Evolutionary conservation across 1,139 yeast genomes (phyloP).

Genomic region (Geotrichum klebahnii): DNA sequence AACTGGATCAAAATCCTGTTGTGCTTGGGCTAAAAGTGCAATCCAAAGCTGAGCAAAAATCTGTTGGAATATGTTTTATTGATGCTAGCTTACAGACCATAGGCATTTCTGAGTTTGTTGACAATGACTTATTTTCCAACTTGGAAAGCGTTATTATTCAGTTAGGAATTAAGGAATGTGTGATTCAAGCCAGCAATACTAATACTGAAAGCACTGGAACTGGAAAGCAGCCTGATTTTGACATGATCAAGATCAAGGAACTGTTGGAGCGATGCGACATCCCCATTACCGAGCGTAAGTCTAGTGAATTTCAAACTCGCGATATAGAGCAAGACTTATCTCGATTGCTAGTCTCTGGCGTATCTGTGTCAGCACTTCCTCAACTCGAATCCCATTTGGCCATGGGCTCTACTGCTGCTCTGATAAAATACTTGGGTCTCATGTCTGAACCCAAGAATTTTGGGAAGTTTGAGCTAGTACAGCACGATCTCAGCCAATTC

Average conservation of each 20-base stretch:
- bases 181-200: conserved; percentile 48
- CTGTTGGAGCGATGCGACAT: conserved; percentile 69
- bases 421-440: conserved; percentile 60
- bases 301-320: conserved; percentile 52
- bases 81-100: conserved; percentile 65
- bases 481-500: conserved; percentile 67
- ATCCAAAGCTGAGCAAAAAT: conserved; percentile 47
- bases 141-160: conserved; percentile 82
- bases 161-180: conserved; percentile 80
- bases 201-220: conserved; percentile 33
- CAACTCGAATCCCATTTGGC: conserved; percentile 49
- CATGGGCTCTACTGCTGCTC: conserved; percentile 56
- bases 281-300: conserved; percentile 58
- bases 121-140: conserved; percentile 81
- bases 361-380: conserved; percentile 52
- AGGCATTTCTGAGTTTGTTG: conserved; percentile 75
- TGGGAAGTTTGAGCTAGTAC: conserved; percentile 53
- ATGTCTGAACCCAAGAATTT: conserved; percentile 50
- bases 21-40: conserved; percentile 65
- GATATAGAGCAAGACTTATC: conserved; percentile 73
- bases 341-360: conserved; percentile 55
- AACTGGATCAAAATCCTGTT: conserved; percentile 56
- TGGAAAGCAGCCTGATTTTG: conserved; percentile 33
- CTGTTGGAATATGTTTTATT: conserved; percentile 74
- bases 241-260: conserved; percentile 45